Evolutionary conservation across 306 rosid genomes (phyloP), one percentile per base, ranked within the genome.

Genomic region (Cyclanthera cordifolia): DNA sequence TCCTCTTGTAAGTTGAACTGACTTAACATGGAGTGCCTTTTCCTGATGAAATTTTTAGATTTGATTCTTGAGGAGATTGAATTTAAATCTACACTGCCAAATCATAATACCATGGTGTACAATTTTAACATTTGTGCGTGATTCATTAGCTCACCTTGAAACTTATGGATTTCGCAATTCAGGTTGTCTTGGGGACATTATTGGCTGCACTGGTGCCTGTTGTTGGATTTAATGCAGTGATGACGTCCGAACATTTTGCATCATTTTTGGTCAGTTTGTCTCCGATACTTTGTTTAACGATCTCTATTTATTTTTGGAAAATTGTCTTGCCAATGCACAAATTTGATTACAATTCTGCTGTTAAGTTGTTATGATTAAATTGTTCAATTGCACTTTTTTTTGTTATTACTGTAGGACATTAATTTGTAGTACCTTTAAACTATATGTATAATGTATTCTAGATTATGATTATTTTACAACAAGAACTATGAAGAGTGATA

Each of bases 221-320:
- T 30, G 99, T 94, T 76, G 99, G 99, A 70, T 94, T 94, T 64
- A 94, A 94, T 76, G 99, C 99, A 34, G 95, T 94, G 49, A 83
- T 94, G 93, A 94, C 99, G 56, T 94, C 99, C 19, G 99, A 94
- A 80, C 97, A 94, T 80, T 94, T 94, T 82, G 97, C 91, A 30
- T 94, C 99, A 45, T 94, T 94, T 78, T 82, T 94, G 90, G 99
- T 90, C 70, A 83, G 96, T 74, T 53, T 52, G 3, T 63, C 25
- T 16, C 24, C 25, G 55, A 53, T 66, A 66, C 34, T 24, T 46
- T 46, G 25, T 3, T 0, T 47, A 47, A 37, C 1, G 10, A 25
- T 24, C 43, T 65, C 24, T 46, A 23, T 45, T 46, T 65, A 23
- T 65, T 45, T 66, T 47, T 45, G 15, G 55, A 6, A 46, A 14